These are phyloP conservation scores for Colletotrichum liriopes DNA, from an alignment of 2,329 filamentous ascomycete genomes.

Conservation along the genomic window DNA sequence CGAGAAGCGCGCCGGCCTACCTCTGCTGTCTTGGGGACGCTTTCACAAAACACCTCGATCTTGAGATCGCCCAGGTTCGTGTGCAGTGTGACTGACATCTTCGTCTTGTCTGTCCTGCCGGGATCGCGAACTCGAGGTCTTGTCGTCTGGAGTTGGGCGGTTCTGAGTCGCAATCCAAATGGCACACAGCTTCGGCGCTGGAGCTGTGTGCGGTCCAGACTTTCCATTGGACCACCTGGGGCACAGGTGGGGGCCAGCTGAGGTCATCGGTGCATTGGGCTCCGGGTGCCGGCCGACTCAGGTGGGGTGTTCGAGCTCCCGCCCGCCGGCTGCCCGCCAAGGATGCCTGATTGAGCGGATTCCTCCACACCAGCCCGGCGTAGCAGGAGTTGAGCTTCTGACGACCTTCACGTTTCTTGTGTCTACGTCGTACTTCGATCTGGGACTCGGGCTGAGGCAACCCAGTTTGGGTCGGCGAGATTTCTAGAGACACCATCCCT, in stretches of 20 bases:
- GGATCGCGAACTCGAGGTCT: constrained; percentile 5
- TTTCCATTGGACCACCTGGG: constrained; percentile 6
- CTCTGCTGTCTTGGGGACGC: constrained; percentile 92
- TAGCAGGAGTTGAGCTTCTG: not conserved
- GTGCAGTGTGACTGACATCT: constrained; percentile 82
- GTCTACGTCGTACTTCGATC: not conserved
- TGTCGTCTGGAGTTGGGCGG: constrained; percentile 13
- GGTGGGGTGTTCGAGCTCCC: not conserved
- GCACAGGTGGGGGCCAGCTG: not conserved
- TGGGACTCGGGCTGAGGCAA: not conserved
- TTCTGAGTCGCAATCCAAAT: not conserved
- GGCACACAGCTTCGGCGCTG: constrained; percentile 15
- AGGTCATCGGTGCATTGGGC: constrained; percentile 20
- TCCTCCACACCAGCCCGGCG: not conserved
- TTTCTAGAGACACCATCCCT: not conserved
- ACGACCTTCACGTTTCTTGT: not conserved
- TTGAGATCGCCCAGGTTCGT: constrained; percentile 93
- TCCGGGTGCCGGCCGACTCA: constrained; percentile 27
- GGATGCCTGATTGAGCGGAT: not conserved
- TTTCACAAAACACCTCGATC: constrained; percentile 95
- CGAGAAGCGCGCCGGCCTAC: constrained; percentile 58
- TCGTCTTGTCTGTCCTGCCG: not conserved
- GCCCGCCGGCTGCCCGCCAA: not conserved
- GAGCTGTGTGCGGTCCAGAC: constrained; percentile 25
- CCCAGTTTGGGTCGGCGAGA: not conserved